Conservation (phyloP, 2,329 filamentous ascomycete genomes). For the Nemania sp. region DNA sequence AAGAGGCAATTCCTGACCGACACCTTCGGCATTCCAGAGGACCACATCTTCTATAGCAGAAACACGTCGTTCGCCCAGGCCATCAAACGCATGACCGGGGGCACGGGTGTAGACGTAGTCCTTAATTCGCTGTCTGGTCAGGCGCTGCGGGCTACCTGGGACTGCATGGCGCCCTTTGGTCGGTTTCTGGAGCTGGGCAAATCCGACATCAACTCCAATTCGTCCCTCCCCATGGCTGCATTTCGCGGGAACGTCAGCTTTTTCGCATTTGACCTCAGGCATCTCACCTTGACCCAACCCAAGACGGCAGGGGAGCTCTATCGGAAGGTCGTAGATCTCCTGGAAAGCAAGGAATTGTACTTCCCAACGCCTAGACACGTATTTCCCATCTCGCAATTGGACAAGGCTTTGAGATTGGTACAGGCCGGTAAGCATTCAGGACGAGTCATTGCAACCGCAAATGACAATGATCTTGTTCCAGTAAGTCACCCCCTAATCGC, state of each 20-base stretch:
- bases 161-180: conserved; percentile 42
- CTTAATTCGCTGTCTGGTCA: conserved; percentile 33
- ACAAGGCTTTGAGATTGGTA: too few species aligned
- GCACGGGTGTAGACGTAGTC: conserved; percentile 37
- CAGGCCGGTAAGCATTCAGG: too few species aligned
- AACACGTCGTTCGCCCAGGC: conserved; percentile 32
- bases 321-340: too few species aligned
- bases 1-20: conserved; percentile 39
- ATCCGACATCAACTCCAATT: conserved; percentile 41
- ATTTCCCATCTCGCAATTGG: too few species aligned
- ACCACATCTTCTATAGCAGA: background rate
- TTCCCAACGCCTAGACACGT: too few species aligned
- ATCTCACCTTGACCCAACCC: too few species aligned
- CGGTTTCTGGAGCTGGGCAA: conserved; percentile 44
- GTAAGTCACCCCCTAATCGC: too few species aligned
- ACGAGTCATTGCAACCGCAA: too few species aligned
- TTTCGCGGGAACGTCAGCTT: conserved; percentile 39
- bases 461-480: too few species aligned
- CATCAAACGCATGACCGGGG: conserved; percentile 33
- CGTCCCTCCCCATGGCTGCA: conserved; percentile 43
- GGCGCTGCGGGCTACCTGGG: conserved; percentile 38
- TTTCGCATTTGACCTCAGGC: conserved; percentile 20
- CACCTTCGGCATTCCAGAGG: background rate
- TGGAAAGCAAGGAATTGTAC: background rate
- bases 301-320: too few species aligned